A percentile compares a stretch with the other conserved stretches of the same genome.
These are phyloP conservation scores for Pseudogymnoascus sp. DNA, from an alignment of 2,329 filamentous ascomycete genomes.

Conservation along the genomic window DNA sequence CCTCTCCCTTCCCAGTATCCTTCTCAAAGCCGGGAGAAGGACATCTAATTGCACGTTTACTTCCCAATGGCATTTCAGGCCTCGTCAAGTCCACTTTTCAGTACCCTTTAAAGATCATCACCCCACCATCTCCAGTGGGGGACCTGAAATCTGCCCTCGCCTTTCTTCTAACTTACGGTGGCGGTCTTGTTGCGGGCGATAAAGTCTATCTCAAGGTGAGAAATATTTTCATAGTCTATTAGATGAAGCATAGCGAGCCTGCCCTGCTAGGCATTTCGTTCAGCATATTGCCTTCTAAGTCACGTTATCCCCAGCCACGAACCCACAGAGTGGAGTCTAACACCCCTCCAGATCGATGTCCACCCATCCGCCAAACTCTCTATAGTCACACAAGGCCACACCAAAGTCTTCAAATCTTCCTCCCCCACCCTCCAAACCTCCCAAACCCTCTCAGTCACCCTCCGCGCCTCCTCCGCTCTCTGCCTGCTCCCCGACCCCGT, in stretches of 20 bases:
- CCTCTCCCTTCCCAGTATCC: constrained; percentile 46
- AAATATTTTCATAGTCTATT: not conserved
- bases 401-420: constrained; percentile 86
- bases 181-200: constrained; percentile 85
- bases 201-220: constrained; percentile 54
- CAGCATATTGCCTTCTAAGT: not conserved
- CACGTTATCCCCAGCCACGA: not conserved
- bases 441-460: constrained; percentile 45
- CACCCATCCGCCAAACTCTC: constrained; percentile 57
- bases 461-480: constrained; percentile 45
- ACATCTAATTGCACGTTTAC: constrained; percentile 61
- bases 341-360: constrained; percentile 46
- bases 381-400: constrained; percentile 69
- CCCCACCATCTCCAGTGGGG: constrained; percentile 56
- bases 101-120: constrained; percentile 90
- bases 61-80: constrained; percentile 64
- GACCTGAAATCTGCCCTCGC: constrained; percentile 64
- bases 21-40: constrained; percentile 71
- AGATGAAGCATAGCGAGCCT: not conserved
- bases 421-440: constrained; percentile 46
- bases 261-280: not conserved
- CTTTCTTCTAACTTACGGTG: constrained; percentile 89
- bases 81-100: constrained; percentile 75
- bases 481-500: constrained; percentile 82
- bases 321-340: not conserved